Evolutionary conservation across 306 rosid species (phyloP).

Genomic region (Cucurbita pepo): DNA sequence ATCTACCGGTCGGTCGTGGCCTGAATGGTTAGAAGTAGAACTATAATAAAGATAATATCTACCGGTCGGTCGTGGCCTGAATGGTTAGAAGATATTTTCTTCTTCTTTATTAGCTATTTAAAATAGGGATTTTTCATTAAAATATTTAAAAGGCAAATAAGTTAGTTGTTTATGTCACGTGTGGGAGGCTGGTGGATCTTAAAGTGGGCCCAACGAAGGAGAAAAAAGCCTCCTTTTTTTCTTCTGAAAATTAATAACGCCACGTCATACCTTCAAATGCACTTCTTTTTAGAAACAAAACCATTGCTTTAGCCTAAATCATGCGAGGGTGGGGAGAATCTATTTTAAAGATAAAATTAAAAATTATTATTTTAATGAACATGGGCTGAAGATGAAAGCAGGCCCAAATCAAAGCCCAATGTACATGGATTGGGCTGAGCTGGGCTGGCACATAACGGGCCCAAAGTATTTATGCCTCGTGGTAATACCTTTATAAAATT

Average conservation of each 20-base stretch:
- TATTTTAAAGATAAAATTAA: not conserved
- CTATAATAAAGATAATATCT: too few relatives aligned
- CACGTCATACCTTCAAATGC: not conserved
- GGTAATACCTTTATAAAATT: too few relatives aligned
- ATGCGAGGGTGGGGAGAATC: not conserved
- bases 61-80: too few relatives aligned
- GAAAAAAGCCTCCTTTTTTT: not conserved
- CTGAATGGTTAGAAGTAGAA: accelerated
- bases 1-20: too few relatives aligned
- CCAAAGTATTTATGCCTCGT: not conserved
- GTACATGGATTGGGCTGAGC: too few relatives aligned
- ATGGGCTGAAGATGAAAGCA: not conserved
- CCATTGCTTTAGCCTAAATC: not conserved
- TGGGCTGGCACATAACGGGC: not conserved
- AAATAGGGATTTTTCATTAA: too few relatives aligned
- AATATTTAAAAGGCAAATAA: not conserved
- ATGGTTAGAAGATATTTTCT: too few relatives aligned
- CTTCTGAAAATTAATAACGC: not conserved
- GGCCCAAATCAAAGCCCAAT: not conserved
- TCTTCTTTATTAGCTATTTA: too few relatives aligned
- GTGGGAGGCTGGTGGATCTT: constrained; percentile 8
- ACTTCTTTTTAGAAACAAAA: not conserved
- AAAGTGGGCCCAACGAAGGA: not conserved
- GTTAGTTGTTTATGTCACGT: not conserved
- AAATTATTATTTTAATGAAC: not conserved